phyloP scores from a whole-genome alignment of 495 filamentous ascomycete genomes.

The Trichoderma reesei region DNA sequence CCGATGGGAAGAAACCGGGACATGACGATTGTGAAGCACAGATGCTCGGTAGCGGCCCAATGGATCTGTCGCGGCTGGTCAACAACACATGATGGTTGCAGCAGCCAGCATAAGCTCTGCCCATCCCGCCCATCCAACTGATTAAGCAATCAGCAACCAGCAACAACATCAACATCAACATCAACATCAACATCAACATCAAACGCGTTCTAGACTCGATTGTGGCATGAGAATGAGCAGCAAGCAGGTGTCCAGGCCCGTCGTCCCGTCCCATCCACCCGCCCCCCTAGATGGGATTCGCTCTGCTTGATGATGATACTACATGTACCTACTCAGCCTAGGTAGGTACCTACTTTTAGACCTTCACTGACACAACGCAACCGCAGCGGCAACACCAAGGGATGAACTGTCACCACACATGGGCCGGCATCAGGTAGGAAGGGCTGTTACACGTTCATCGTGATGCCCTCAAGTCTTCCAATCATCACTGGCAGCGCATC shows the following conservation, averaged over 20 bases:
- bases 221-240: too few species aligned
- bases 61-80: not conserved
- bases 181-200: too few species aligned
- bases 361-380: not conserved
- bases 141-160: not conserved
- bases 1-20: not conserved
- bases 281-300: not conserved
- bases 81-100: not conserved
- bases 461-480: not conserved
- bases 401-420: too few species aligned
- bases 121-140: not conserved
- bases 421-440: too few species aligned
- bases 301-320: not conserved
- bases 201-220: too few species aligned
- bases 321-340: not conserved
- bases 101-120: too few species aligned
- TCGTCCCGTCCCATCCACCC: slow-evolving; percentile 5
- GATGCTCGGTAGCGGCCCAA: slow-evolving; percentile 4
- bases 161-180: too few species aligned
- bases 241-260: not conserved
- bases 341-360: not conserved
- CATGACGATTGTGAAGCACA: not conserved
- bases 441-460: too few species aligned
- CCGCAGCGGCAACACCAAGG: too few species aligned
- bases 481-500: not conserved